phyloP scores from a whole-genome alignment of 495 filamentous ascomycete genomes.

The Penicilliopsis zonata region DNA sequence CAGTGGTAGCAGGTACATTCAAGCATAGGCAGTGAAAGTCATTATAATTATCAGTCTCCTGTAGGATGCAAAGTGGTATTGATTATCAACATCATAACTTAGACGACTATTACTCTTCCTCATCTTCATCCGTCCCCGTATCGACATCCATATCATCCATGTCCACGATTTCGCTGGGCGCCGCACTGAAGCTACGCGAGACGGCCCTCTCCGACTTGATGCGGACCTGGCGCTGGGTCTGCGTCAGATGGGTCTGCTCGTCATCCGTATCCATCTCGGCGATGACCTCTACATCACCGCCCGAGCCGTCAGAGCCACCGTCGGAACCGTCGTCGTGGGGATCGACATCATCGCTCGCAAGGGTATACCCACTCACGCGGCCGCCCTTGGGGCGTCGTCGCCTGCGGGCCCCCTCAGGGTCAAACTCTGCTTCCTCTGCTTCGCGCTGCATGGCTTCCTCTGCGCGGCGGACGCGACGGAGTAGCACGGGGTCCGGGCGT shows the following conservation, averaged over 20 bases:
- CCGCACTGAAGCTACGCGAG: slow-evolving; percentile 1
- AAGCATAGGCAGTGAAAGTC: no score
- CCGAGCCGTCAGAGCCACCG: slow-evolving; percentile 1
- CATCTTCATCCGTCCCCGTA: slow-evolving; percentile 2
- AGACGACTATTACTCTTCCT: slow-evolving; percentile 2
- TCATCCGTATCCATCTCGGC: background rate
- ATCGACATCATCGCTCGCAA: slow-evolving; percentile 16
- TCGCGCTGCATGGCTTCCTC: slow-evolving; percentile 17
- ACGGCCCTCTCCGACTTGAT: slow-evolving; percentile 13
- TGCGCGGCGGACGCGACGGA: slow-evolving; percentile 24
- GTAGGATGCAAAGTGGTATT: no score
- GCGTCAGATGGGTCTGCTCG: background rate
- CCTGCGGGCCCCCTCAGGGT: slow-evolving; percentile 2
- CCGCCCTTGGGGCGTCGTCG: slow-evolving; percentile 4
- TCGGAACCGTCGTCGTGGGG: slow-evolving; percentile 5
- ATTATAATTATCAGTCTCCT: no score
- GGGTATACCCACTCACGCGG: slow-evolving; percentile 11
- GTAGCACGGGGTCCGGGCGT: slow-evolving; percentile 26
- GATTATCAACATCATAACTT: no score
- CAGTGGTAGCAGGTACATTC: no score
- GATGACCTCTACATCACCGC: background rate
- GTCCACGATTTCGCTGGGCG: no score
- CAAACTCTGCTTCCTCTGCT: slow-evolving; percentile 20
- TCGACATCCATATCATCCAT: no score
- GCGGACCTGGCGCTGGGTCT: slow-evolving; percentile 3